Evolutionary conservation across 2,329 filamentous ascomycete genomes (phyloP), one percentile per base, ranked within the genome.

Genomic region (Camptophora hylomeconis): DNA sequence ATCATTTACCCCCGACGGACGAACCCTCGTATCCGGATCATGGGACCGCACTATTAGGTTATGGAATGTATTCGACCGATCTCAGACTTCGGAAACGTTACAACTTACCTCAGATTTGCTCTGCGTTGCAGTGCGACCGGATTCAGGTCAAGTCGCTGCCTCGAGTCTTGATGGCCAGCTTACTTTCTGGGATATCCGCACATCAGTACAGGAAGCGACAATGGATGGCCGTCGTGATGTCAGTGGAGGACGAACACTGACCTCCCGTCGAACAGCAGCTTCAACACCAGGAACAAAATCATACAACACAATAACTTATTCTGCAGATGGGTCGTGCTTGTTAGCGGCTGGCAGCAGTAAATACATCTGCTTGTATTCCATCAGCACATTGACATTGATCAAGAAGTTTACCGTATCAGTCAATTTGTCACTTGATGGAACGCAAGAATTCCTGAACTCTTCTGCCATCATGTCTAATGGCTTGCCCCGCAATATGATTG

Each of bases 331-430:
- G 8, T 80, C 74, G 38, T 94, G 89, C 45, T 65, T 98, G 7
- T 63, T 98, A 21, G 89, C 87, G 1, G 86, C 74, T 26, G 89
- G 89, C 17, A 93, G 89, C 63, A 94, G 84, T 74, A 98, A 98
- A 60, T 94, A 92, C 54, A 94, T 98, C 29, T 95, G 89, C 51
- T 57, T 98, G 33, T 98, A 98, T 57, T 87, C 92, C n/a, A 82
- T 92, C 17, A 75, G 75, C 33, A 92, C 87, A 1, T 84, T 89
- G 52, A 83, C 89, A 1, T 61, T 98, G 7, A 63, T 95, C 32
- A 93, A 92, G 53, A 94, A 94, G 51, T 98, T 80, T 50, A 94
- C 87, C 2, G 86, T 95, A 46, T 92, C 82, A 44, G 72, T 93
- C 47, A 98, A 98, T 54, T 64, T 94, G n/a, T 92, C 86, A 2